Base-by-base conservation (phyloP, 768 basidiomycete species). In the Grammothele lineata region DNA sequence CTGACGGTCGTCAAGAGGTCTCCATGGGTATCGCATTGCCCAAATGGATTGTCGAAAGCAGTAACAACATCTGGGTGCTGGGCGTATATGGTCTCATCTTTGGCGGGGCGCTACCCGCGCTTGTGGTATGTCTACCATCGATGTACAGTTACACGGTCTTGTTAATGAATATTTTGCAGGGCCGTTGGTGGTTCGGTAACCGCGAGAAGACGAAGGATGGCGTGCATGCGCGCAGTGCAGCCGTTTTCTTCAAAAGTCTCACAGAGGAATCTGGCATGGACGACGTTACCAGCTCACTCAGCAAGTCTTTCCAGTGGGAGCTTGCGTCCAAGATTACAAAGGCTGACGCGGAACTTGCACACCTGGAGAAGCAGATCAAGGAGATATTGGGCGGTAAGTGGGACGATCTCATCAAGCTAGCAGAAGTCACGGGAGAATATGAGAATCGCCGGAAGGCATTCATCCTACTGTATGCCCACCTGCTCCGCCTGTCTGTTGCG, bases 121-220 rank as follows among this genome's bases (percentile, higher is more conserved):
- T 95, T 37, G 95, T 99, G 43, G 89, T 81, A 62, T 38, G 74
- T n/a, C n/a, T 69, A 19, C 7, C 35, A 8, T 19, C 17, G 35
- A 19, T 36, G n/a, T n/a, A n/a, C n/a, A n/a, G n/a, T n/a, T n/a
- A n/a, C n/a, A n/a, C n/a, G n/a, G 6, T 10, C 26, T 15, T 19
- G 19, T 21, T 26, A n/a, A n/a, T n/a, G n/a, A n/a, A 3, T 19
- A 1, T 37, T 23, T 35, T 42, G 7, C 56, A 85, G 84, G 87
- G 92, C 12, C 80, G 83, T 26, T 98, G 96, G 96, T 99, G 96
- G 96, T 99, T 97, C 60, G 90, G 92, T 4, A 89, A 83, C 56
- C 77, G 88, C 47, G 75, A 81, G 54, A 84, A 80, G 66, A 99
- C 96, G 14, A 94, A 96, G 65, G 96, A 99, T 54, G 92, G 92